A percentile compares a stretch with the other conserved stretches of the same genome.
Evolutionary conservation across 2,329 filamentous ascomycete genomes (phyloP).

Genomic region (Lachnellula suecica): DNA sequence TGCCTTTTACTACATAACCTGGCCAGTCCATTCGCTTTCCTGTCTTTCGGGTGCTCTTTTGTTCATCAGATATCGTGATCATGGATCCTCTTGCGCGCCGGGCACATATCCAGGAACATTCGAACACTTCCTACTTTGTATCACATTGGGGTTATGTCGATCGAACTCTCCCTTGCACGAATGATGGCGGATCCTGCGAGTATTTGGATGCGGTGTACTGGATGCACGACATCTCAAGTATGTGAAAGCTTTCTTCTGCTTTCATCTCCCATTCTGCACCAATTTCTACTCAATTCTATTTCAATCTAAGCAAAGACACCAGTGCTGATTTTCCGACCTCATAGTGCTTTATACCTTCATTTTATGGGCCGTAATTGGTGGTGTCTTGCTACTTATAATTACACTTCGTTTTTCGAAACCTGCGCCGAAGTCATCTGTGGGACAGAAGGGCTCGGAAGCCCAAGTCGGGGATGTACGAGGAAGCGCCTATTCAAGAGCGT

Average conservation of each 20-base stretch:
- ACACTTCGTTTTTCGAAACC: slow-evolving; percentile 33
- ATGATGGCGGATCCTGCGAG: slow-evolving; percentile 54
- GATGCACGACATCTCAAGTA: slow-evolving; percentile 48
- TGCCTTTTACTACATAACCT: too few relatives aligned
- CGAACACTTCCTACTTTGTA: not conserved
- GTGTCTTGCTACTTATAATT: slow-evolving; percentile 43
- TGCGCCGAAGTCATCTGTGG: slow-evolving; percentile 20
- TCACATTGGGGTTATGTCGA: slow-evolving; percentile 53
- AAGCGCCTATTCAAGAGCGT: slow-evolving; percentile 25
- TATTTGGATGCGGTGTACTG: slow-evolving; percentile 57
- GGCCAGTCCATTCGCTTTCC: too few relatives aligned
- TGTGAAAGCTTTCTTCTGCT: not conserved
- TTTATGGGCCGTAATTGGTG: slow-evolving; percentile 53
- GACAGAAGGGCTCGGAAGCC: slow-evolving; percentile 24
- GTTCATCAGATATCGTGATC: not conserved
- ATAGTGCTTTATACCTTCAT: slow-evolving; percentile 53
- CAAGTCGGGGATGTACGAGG: slow-evolving; percentile 15
- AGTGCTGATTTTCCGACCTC: too few relatives aligned
- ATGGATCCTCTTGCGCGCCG: not conserved
- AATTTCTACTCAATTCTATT: not conserved
- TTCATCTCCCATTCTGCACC: not conserved
- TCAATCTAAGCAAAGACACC: too few relatives aligned
- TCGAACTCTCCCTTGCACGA: slow-evolving; percentile 53
- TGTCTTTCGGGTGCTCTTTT: not conserved
- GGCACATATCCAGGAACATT: not conserved